Base-by-base conservation (phyloP, 768 basidiomycete genomes). In the Amanita thiersii region DNA sequence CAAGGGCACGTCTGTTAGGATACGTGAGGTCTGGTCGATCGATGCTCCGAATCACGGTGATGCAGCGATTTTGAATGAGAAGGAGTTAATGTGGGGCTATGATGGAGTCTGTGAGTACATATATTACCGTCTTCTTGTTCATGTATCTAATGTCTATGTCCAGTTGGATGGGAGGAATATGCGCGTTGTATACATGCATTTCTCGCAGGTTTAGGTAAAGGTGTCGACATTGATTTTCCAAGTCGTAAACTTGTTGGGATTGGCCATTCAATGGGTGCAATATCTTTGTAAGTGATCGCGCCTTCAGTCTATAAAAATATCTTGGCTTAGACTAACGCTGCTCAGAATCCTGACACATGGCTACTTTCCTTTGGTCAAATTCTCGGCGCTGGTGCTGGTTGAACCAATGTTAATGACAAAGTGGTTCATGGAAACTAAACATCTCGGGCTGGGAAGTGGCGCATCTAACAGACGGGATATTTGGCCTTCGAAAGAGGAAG, bases 41-140 rank as follows among this genome's bases (percentile, higher is more conserved):
- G 75, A 77, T 37, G 66, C 64, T 12, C 69, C 73, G 1, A 77
- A 77, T 47, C 74, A 77, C 44, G 75, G 77, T 1, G 75, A 76
- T 31, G 64, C 72, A 0, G 72, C 68, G 4, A 44, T 61, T 1
- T 42, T 77, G 37, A 79, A 77, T 46, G 72, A 71, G 44, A 49
- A 64, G 26, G 47, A 52, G 2, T 50, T 77, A 43, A 50, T 51
- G 32, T 59, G 53, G 41, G 72, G 69, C 2, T 70, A 70, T 46
- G 59, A 61, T 6, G 54, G 58, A 4, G 43, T 62, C 4, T 76
- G 72, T 75, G 42, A 42, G 70, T 61, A 20, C 45, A 35, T 25
- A 26, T 4, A 14, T 5, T 20, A 5, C 8, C 12, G n/a, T 1
- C 11, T 33, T n/a, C n/a, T n/a, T n/a, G n/a, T n/a, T n/a, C n/a